Evolutionary conservation across 306 rosid genomes (phyloP).

Genomic region (Corylus avellana): DNA sequence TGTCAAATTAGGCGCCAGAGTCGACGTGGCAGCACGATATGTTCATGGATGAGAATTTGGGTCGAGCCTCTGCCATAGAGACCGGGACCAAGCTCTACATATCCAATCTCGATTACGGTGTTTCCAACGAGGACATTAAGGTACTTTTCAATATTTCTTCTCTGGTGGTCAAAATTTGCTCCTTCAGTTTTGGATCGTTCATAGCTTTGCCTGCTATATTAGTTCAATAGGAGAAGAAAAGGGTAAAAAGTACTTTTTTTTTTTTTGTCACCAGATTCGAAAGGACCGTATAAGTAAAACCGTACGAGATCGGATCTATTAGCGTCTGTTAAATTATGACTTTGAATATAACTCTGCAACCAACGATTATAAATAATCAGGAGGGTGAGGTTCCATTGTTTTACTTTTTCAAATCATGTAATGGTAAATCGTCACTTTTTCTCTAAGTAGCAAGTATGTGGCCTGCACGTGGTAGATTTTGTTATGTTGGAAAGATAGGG

Average conservation of each 20-base stretch:
- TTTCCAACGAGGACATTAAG: slow-evolving; percentile 93
- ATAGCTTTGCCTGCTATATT: not conserved
- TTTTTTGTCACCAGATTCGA: not conserved
- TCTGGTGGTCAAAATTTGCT: not conserved
- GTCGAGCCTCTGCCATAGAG: slow-evolving; percentile 78
- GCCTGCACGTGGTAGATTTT: not conserved
- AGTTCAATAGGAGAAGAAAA: not conserved
- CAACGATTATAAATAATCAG: no score
- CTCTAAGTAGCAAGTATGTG: no score
- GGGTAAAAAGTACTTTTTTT: no score
- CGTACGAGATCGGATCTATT: no score
- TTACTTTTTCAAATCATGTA: no score
- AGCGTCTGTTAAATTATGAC: no score
- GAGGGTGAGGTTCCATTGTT: no score
- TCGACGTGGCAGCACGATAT: slow-evolving; percentile 90
- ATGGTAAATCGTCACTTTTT: no score
- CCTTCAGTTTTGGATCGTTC: not conserved
- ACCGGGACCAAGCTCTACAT: slow-evolving; percentile 93
- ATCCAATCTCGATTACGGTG: slow-evolving; percentile 88
- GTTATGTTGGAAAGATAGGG: not conserved
- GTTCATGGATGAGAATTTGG: slow-evolving; percentile 55
- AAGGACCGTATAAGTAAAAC: not conserved
- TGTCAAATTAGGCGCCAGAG: slow-evolving; percentile 78
- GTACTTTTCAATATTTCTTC: slow-evolving; percentile 26
- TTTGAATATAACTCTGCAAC: no score